Conservation (phyloP, 805 yeast genomes). For the Nakazawaea wickerhamii region DNA sequence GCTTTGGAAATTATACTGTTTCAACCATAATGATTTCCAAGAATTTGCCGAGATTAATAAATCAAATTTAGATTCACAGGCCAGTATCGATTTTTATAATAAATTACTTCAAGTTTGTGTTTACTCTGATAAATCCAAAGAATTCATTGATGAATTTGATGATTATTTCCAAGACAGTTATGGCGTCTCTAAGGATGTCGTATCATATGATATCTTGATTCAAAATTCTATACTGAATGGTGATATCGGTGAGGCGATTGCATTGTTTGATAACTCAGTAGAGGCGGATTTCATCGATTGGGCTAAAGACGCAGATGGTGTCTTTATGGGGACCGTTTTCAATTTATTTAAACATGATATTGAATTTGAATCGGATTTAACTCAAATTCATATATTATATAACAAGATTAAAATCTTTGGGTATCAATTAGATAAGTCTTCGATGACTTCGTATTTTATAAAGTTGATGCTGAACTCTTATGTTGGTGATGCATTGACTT, state of each 20-base stretch:
- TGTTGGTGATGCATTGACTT: slow-evolving; percentile 35
- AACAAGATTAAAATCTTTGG: slow-evolving; percentile 37
- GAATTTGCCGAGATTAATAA: slow-evolving; percentile 22
- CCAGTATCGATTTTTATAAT: slow-evolving; percentile 22
- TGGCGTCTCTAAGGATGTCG: slow-evolving; percentile 30
- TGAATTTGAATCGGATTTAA: slow-evolving; percentile 5
- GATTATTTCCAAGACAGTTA: slow-evolving; percentile 26
- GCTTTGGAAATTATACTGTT: slow-evolving; percentile 13
- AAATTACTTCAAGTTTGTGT: slow-evolving; percentile 21
- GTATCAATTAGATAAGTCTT: slow-evolving; percentile 29
- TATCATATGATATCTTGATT: slow-evolving; percentile 30
- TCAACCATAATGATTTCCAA: slow-evolving; percentile 25
- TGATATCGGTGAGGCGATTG: slow-evolving; percentile 30
- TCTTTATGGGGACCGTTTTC: slow-evolving; percentile 23
- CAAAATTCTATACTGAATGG: slow-evolving; percentile 24
- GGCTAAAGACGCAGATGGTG: slow-evolving; percentile 30
- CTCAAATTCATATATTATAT: slow-evolving; percentile 27
- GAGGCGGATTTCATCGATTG: slow-evolving; percentile 37
- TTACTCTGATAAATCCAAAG: slow-evolving; percentile 22
- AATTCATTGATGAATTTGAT: slow-evolving; percentile 21
- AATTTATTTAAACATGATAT: slow-evolving; percentile 20
- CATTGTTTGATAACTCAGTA: slow-evolving; percentile 30
- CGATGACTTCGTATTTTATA: slow-evolving; percentile 33
- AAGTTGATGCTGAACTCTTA: slow-evolving; percentile 30
- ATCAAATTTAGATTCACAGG: background rate